Conservation (phyloP, 495 filamentous ascomycete genomes). For the Penicillium soppii region DNA sequence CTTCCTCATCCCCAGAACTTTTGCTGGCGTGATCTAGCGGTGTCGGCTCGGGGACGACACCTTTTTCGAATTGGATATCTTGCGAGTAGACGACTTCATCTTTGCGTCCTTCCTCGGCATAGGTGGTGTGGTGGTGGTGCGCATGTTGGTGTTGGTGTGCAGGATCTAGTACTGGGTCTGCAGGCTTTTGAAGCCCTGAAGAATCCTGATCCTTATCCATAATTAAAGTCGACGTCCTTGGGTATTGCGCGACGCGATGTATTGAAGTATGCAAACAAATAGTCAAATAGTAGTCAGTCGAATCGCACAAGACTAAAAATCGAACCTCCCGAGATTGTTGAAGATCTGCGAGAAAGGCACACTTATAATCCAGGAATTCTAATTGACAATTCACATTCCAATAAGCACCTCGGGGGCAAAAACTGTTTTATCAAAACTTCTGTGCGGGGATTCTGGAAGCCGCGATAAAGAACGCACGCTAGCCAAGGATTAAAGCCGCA, state of each 20-base stretch:
- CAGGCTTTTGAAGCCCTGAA: too few relatives aligned
- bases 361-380: background rate
- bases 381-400: background rate
- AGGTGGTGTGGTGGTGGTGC: slow-evolving; percentile 50
- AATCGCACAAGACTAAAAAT: too few relatives aligned
- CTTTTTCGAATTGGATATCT: slow-evolving; percentile 41
- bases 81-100: slow-evolving; percentile 51
- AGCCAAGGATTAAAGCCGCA: background rate
- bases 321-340: background rate
- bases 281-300: too few relatives aligned
- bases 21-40: slow-evolving; percentile 43
- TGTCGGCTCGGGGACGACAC: slow-evolving; percentile 40
- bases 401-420: background rate
- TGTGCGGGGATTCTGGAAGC: slow-evolving; percentile 2
- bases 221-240: too few relatives aligned
- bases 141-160: slow-evolving; percentile 47
- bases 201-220: slow-evolving; percentile 1
- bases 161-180: slow-evolving; percentile 20
- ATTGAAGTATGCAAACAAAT: too few relatives aligned
- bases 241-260: too few relatives aligned
- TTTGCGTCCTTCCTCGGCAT: slow-evolving; percentile 41
- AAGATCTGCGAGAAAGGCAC: background rate
- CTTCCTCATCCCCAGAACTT: slow-evolving; percentile 33
- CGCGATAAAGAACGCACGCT: background rate
- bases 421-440: background rate